A percentile compares a stretch with the other conserved stretches of the same genome.
These are phyloP conservation scores for Trifolium repens DNA, from an alignment of 306 rosid species.

Conservation along the genomic window DNA sequence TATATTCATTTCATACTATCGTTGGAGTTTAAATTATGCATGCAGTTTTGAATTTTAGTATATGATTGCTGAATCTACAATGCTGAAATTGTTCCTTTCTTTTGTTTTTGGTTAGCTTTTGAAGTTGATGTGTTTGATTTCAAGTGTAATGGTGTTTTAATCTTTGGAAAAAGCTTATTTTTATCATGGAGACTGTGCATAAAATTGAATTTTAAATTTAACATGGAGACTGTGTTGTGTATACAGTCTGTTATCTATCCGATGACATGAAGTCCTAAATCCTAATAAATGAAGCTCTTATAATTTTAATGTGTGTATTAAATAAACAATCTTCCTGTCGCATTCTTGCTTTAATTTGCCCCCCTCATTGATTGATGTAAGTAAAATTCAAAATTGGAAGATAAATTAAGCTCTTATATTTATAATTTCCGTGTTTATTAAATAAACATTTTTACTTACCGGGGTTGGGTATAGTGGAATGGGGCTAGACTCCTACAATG, in stretches of 20 bases:
- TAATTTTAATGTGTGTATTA: neutral
- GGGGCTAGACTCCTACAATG: too few species aligned
- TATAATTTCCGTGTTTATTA: too few species aligned
- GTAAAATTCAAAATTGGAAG: neutral
- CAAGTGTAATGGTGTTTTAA: neutral
- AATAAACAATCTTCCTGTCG: neutral
- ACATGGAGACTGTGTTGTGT: constrained; percentile 19
- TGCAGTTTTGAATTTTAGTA: constrained; percentile 5
- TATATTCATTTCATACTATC: neutral
- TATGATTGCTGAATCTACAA: constrained; percentile 27
- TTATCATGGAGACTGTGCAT: constrained; percentile 18
- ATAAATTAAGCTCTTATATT: too few species aligned
- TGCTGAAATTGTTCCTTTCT: constrained; percentile 17
- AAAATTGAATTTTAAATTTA: constrained; percentile 31
- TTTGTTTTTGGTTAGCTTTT: neutral
- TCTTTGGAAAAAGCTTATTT: neutral
- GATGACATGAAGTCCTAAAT: constrained; percentile 22
- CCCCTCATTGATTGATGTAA: constrained; percentile 14
- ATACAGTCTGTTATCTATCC: constrained; percentile 13
- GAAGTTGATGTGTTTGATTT: neutral
- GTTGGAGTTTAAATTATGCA: neutral
- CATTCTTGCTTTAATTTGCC: constrained; percentile 11
- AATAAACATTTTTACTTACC: too few species aligned
- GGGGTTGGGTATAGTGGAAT: too few species aligned
- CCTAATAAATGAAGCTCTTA: constrained; percentile 8